Conservation (phyloP, 345 rosid genomes). For the Balakata baccata region DNA sequence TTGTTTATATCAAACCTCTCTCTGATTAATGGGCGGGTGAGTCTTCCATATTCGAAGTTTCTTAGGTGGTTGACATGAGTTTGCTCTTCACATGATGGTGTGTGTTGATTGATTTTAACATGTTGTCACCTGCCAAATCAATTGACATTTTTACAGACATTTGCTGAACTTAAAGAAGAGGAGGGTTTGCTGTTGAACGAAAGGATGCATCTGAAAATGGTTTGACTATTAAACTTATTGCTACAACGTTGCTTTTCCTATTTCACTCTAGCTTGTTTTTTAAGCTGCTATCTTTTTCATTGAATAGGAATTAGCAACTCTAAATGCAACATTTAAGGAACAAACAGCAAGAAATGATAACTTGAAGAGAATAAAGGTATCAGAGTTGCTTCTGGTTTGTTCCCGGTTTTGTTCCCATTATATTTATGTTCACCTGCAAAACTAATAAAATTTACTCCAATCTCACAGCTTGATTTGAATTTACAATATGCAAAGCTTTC, state of each 20-base stretch:
- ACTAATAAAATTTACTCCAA: background rate
- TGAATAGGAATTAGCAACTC: conserved; percentile 58
- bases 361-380: conserved; percentile 78
- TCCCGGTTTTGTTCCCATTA: too few species aligned
- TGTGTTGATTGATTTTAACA: background rate
- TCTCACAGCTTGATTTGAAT: conserved; percentile 54
- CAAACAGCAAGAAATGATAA: conserved; percentile 49
- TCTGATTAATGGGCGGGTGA: too few species aligned
- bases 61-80: too few species aligned
- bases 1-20: background rate
- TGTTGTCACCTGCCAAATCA: background rate
- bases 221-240: conserved; percentile 12
- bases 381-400: background rate
- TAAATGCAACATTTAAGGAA: conserved; percentile 46
- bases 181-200: conserved; percentile 59
- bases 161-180: conserved; percentile 70
- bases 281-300: background rate
- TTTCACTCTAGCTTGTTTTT: background rate
- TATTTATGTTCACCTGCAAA: background rate
- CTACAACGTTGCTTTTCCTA: background rate
- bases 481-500: conserved; percentile 21
- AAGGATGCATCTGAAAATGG: conserved; percentile 52
- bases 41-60: too few species aligned
- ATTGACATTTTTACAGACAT: conserved; percentile 44
- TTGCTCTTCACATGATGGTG: background rate